Evolutionary conservation across 1,284 basidiomycete species (phyloP), one percentile per base, ranked within the genome.

Genomic region (Hemileia vastatrix): DNA sequence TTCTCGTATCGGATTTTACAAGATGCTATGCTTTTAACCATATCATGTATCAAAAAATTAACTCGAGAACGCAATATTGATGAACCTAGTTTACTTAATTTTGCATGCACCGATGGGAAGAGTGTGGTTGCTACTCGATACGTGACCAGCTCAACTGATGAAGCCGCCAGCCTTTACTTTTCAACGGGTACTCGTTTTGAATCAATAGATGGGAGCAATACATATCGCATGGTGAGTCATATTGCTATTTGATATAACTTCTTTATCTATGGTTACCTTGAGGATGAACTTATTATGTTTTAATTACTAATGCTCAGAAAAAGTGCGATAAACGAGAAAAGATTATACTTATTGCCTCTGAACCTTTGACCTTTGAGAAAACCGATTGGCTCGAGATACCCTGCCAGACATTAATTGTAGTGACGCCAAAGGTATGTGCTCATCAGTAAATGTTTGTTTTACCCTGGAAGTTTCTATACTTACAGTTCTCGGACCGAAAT

Each of bases 121-220:
- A 89, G 86, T 51, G 89, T 98, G 13, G 84, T 98, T 13, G 93
- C 88, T 6, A 95, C 92, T 1, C 83, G 94, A 48, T 98, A 98
- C 77, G 90, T 98, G 50, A 92, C 90, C 0, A 92, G 88, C 2
- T 83, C 85, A 53, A 85, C 84, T 4, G 89, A 94, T 64, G 92
- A 96, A 76, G 94, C 93, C 0, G 92, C 94, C 1, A 94, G 90
- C 27, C 77, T 96, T 75, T 75, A 68, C 65, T 71, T 69, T 64
- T 71, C 69, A 33, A 71, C 71, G 2, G 69, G 67, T 4, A 66
- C 65, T 32, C 86, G 32, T 54, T 53, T 53, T 44, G 23, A 47
- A 21, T 23, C 31, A 4, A 13, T 18, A 15, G 18, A 18, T n/a
- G n/a, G n/a, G n/a, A n/a, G n/a, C n/a, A n/a, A n/a, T n/a, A n/a